A percentile compares a stretch with the other conserved stretches of the same genome.
Evolutionary conservation across 2,329 filamentous ascomycete species (phyloP).

Genomic region (Colletotrichum musae): DNA sequence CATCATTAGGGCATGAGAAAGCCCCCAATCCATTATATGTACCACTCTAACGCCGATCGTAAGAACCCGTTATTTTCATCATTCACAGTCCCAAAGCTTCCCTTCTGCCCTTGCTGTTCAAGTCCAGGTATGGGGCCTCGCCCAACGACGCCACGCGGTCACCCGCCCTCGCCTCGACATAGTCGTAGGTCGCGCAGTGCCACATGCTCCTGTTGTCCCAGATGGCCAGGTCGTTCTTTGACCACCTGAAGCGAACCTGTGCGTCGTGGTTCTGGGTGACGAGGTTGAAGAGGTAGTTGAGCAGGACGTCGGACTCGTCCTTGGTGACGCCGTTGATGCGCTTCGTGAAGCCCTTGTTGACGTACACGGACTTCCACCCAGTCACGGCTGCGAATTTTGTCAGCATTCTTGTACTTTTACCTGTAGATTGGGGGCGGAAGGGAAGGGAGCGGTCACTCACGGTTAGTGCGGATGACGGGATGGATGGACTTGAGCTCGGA

Average conservation of each 20-base stretch:
- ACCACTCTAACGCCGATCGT: slow-evolving; percentile 21
- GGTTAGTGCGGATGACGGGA: slow-evolving; percentile 72
- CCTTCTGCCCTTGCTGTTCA: slow-evolving; percentile 53
- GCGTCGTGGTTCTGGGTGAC: slow-evolving; percentile 70
- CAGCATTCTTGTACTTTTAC: slow-evolving; percentile 1
- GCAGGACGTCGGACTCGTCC: slow-evolving; percentile 67
- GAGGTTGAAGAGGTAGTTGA: slow-evolving; percentile 63
- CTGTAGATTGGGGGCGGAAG: background rate
- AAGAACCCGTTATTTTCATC: background rate
- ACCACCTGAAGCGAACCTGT: slow-evolving; percentile 69
- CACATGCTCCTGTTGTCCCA: slow-evolving; percentile 74
- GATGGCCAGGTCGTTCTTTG: slow-evolving; percentile 69
- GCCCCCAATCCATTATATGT: slow-evolving; percentile 1
- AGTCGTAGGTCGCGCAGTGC: slow-evolving; percentile 74
- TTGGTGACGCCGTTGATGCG: slow-evolving; percentile 69
- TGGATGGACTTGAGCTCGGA: slow-evolving; percentile 64
- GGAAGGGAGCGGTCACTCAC: slow-evolving; percentile 15
- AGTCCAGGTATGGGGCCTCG: slow-evolving; percentile 60
- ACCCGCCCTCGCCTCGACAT: slow-evolving; percentile 60
- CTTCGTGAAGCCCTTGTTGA: slow-evolving; percentile 66
- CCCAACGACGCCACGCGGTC: slow-evolving; percentile 59
- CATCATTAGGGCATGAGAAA: background rate
- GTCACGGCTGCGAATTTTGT: slow-evolving; percentile 57
- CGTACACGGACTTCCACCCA: slow-evolving; percentile 69
- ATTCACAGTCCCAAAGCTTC: slow-evolving; percentile 52